phyloP scores from a whole-genome alignment of 108 stramenopile species.

The Bacterosira constricta region DNA sequence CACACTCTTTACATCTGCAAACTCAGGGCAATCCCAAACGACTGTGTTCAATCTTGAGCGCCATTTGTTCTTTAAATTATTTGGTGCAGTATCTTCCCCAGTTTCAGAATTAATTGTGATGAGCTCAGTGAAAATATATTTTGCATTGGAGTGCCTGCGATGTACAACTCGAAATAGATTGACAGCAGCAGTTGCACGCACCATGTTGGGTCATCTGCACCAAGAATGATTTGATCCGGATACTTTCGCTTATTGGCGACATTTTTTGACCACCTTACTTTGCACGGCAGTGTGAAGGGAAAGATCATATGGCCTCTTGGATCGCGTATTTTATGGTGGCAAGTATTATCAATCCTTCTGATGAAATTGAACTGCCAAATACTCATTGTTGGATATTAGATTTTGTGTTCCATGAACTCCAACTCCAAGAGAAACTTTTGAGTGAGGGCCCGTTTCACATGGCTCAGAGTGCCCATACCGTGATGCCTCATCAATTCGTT shows the following conservation, averaged over 20 bases:
- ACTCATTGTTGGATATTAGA: background rate
- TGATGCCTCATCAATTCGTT: background rate
- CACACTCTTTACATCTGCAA: background rate
- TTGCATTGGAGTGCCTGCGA: background rate
- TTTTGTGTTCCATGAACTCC: background rate
- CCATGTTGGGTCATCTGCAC: background rate
- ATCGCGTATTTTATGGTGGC: background rate
- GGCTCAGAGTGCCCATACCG: background rate
- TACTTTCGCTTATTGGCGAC: background rate
- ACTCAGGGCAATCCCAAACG: background rate
- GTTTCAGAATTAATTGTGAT: too few relatives aligned
- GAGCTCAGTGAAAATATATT: background rate
- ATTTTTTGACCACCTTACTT: background rate
- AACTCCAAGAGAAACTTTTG: background rate
- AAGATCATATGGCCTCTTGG: background rate
- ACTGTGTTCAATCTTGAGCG: background rate
- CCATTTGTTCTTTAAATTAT: background rate
- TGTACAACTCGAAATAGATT: background rate
- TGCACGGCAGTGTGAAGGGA: background rate
- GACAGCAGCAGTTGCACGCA: background rate
- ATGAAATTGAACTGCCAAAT: background rate
- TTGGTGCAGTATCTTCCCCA: slow-evolving; percentile 2
- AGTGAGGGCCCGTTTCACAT: background rate
- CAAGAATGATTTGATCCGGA: slow-evolving; percentile 1
- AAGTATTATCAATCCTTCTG: background rate